phyloP scores from a whole-genome alignment of 208 protist genomes.

The Crithidia bombi region DNA sequence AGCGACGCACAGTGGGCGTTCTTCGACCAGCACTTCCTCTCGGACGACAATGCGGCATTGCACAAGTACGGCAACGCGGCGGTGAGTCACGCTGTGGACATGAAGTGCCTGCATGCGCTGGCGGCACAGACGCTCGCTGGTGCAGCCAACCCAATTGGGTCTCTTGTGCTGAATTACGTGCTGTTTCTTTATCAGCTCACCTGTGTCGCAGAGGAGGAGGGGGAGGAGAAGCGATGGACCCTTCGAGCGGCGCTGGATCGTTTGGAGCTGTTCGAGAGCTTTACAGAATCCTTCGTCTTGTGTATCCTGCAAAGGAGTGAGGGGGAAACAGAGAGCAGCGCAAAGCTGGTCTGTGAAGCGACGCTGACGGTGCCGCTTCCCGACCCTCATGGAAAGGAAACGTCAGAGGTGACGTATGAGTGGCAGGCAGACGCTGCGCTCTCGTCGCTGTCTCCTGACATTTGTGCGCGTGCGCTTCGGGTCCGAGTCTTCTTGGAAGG shows the following conservation, averaged over 20 bases:
- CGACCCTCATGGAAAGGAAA: not conserved
- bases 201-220: not conserved
- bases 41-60: not conserved
- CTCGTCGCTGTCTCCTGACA: slow-evolving; percentile 25
- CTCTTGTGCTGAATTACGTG: slow-evolving; percentile 65
- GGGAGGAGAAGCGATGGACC: slow-evolving; percentile 7
- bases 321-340: not conserved
- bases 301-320: not conserved
- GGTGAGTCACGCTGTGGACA: slow-evolving; percentile 66
- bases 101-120: slow-evolving; percentile 91
- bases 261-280: slow-evolving; percentile 21
- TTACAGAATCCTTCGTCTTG: slow-evolving; percentile 17
- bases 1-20: slow-evolving; percentile 64
- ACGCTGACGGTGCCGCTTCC: slow-evolving; percentile 7
- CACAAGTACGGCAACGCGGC: slow-evolving; percentile 86
- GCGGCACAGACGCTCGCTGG: slow-evolving; percentile 76
- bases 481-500: slow-evolving; percentile 67
- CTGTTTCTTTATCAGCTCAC: slow-evolving; percentile 42
- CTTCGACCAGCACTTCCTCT: slow-evolving; percentile 66
- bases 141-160: slow-evolving; percentile 64
- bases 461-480: slow-evolving; percentile 49
- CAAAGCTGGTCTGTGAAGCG: not conserved
- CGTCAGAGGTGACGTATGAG: not conserved
- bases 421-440: slow-evolving; percentile 17
- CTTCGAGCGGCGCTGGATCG: slow-evolving; percentile 23